Base-by-base conservation (phyloP, 805 yeast species). In the Candida sphagnicola region DNA sequence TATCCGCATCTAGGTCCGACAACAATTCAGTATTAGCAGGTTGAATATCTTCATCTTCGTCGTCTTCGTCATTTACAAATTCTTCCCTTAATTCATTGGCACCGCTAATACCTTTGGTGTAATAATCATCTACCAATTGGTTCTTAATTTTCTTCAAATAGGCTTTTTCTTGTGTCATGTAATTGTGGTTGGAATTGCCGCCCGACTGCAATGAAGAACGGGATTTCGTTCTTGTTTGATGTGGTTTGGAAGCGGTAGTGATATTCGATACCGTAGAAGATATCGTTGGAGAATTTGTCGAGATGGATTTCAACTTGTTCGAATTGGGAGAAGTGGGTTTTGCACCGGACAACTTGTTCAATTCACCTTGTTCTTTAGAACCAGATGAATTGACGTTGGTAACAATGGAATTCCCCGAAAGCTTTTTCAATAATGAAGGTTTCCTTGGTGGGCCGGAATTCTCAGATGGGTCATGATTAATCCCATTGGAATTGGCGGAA, bases 51-150 rank as follows among this genome's bases (percentile, higher is more conserved):
- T 44, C 53, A n/a, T 45, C 45, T 15, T 48, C 51, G 17, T 50
- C 55, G 10, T 59, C 66, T 16, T 46, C 54, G 29, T 51, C 54
- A 24, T 50, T 51, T 11, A 41, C 49, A n/a, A 38, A 35, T n/a
- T 38, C 50, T 28, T 49, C 53, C 12, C 38, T 42, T 5, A 44
- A 47, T 15, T 54, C 61, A 33, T 56, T 56, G 8, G 64, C 67
- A 3, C 67, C 73, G 13, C 77, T 65, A 30, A 81, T 76, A 3
- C 82, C 86, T 47, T 78, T 78, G 10, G 86, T 81, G 52, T 82
- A 81, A 55, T 82, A 82, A 49, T 85, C 93, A 56, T 84, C 87
- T 3, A 67, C 74, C 28, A 69, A 62, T 45, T 77, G 81, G 46
- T 79, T 79, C 42, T 75, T 72, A 51, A 85, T 74, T 51, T 77